Base-by-base conservation (phyloP, 2,329 filamentous ascomycete species). In the Exophiala xenobiotica region DNA sequence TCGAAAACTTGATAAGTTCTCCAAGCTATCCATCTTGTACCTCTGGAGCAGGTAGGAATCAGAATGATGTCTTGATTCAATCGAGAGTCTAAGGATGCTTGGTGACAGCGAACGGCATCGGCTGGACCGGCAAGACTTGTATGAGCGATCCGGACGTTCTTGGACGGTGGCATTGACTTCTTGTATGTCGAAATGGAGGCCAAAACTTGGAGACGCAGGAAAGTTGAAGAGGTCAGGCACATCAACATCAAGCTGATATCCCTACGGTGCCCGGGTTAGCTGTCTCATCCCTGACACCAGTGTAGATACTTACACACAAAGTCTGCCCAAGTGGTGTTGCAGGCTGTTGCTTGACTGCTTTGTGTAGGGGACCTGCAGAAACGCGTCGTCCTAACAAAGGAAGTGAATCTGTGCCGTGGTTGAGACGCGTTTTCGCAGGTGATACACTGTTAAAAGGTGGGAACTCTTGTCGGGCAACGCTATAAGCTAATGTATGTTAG, bases 31-130 rank as follows among this genome's bases (percentile, higher is more conserved):
- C 33, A 48, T 42, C 14, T 38, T 45, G 39, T 31, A 35, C 2
- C 31, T 49, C 14, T 50, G 35, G 22, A 50, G 29, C 9, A 53
- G 42, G 14, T 27, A 50, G 23, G 53, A 53, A 23, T 53, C 53
- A 3, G 53, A 56, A 33, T 47, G 53, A 35, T 56, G 48, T 27
- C 14, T 54, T 14, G 54, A 54, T 12, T 35, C 43, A 8, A 49
- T 12, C 3, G 49, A 49, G 12, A 37, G 19, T n/a, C 40, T 23
- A 26, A 14, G 35, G 29, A 43, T 8, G 29, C 40, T 42, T 24
- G 41, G 12, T 11, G 40, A 45, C 12, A 49, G 12, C 6, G 49
- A 53, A 11, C 48, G 37, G n/a, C 27, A 29, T 33, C 33, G 20
- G 3, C 44, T 24, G 20, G 27, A 24, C 11, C 11, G 24, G 16